Evolutionary conservation across 371 early-diverging fungal species (phyloP).

Genomic region (Paraphysoderma sedebokerense): DNA sequence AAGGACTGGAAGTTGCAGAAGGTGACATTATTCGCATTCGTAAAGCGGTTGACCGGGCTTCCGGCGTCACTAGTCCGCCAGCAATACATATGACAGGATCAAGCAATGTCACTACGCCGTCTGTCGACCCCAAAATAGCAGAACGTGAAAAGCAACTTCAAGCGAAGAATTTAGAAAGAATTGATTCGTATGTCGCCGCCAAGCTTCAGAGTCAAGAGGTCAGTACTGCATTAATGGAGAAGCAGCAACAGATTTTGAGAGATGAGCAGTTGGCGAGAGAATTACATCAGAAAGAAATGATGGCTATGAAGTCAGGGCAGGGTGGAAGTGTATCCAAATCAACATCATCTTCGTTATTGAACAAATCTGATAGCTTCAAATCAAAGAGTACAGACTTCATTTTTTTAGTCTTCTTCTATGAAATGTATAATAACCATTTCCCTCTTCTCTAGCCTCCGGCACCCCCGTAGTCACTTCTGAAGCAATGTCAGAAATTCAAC

Average conservation of each 20-base stretch:
- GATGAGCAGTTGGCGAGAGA: slow-evolving; percentile 38
- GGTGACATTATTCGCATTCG: slow-evolving; percentile 63
- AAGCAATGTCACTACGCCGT: slow-evolving; percentile 12
- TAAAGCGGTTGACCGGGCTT: slow-evolving; percentile 27
- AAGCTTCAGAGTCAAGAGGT: slow-evolving; percentile 5
- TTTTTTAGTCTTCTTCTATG: too few species aligned
- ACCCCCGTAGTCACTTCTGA: too few species aligned
- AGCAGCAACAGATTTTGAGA: slow-evolving; percentile 22
- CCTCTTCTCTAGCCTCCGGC: too few species aligned
- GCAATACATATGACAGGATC: slow-evolving; percentile 18
- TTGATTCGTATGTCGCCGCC: not conserved
- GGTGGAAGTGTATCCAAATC: too few species aligned
- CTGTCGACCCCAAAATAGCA: not conserved
- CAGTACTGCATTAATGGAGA: slow-evolving; percentile 16
- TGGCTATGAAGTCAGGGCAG: too few species aligned
- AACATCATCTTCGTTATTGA: too few species aligned
- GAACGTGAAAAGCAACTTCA: slow-evolving; percentile 1
- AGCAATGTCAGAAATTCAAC: too few species aligned
- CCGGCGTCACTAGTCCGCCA: slow-evolving; percentile 13
- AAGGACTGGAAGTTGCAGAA: slow-evolving; percentile 59
- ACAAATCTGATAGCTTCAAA: too few species aligned
- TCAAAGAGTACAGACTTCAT: too few species aligned
- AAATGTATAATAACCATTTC: too few species aligned
- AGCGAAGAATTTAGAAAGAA: not conserved
- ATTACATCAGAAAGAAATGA: slow-evolving; percentile 40